A percentile compares a stretch with the other conserved stretches of the same genome.
These are phyloP conservation scores for Chlorociboria aeruginascens DNA, from an alignment of 495 filamentous ascomycete genomes.

Conservation along the genomic window DNA sequence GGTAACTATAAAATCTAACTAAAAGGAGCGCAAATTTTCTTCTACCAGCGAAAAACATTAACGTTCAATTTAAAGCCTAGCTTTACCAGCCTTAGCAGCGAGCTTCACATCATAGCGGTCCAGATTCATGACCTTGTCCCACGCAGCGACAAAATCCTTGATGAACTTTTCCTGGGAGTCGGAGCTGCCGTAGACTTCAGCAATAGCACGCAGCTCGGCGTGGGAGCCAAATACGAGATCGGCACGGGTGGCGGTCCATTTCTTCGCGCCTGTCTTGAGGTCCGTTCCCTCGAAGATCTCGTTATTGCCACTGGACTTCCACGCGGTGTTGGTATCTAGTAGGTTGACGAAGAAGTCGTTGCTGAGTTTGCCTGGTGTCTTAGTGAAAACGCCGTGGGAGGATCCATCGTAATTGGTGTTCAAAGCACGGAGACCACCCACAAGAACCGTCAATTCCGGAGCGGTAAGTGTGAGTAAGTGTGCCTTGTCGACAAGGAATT, in stretches of 20 bases:
- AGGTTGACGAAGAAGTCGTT: slow-evolving; percentile 71
- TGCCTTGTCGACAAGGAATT: slow-evolving; percentile 55
- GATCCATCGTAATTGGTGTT: slow-evolving; percentile 57
- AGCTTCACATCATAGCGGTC: slow-evolving; percentile 51
- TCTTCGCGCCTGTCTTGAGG: slow-evolving; percentile 52
- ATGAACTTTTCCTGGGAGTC: slow-evolving; percentile 48
- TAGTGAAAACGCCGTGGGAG: slow-evolving; percentile 48
- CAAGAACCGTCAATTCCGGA: slow-evolving; percentile 52
- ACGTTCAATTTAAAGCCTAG: slow-evolving; percentile 4
- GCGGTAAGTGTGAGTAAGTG: slow-evolving; percentile 54
- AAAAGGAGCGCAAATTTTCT: not conserved
- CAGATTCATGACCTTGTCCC: slow-evolving; percentile 61
- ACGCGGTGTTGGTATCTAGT: slow-evolving; percentile 49
- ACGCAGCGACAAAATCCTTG: slow-evolving; percentile 57
- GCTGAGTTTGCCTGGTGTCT: slow-evolving; percentile 49
- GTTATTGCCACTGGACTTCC: slow-evolving; percentile 39
- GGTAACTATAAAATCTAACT: not conserved
- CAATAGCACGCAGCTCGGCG: slow-evolving; percentile 53
- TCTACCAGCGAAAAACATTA: not conserved
- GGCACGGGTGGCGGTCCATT: slow-evolving; percentile 55
- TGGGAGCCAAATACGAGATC: slow-evolving; percentile 63
- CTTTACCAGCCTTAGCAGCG: not conserved
- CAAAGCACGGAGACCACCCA: slow-evolving; percentile 55
- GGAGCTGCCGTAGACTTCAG: slow-evolving; percentile 50
- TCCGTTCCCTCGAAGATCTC: slow-evolving; percentile 52